Base-by-base conservation (phyloP, 1,284 basidiomycete species). In the Irpex rosettiformis region DNA sequence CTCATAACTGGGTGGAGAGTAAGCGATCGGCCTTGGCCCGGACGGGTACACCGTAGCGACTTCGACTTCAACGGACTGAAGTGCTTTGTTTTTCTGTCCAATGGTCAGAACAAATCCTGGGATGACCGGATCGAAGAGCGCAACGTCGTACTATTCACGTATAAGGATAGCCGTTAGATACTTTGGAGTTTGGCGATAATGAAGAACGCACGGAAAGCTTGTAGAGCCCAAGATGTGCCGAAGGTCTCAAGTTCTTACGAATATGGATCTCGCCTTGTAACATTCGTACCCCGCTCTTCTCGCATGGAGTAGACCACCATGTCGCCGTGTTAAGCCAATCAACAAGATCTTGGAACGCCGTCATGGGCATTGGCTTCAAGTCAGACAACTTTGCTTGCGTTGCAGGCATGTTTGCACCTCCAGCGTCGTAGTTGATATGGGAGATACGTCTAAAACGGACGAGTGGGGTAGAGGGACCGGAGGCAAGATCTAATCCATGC, bases 261-360 rank as follows among this genome's bases (percentile, higher is more conserved):
- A 58, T 21, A 29, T 54, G 57, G 4, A 58, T 37, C 24, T 58
- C 57, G 21, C 57, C 57, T 11, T 47, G 48, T 18, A 58, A 49
- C 4, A 25, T 22, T 1, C 48, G 57, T 22, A 8, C 13, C 21
- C n/a, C 18, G 11, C 29, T 51, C 24, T 43, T 10, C 10, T 37
- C 37, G 52, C n/a, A 27, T 2, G 52, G 30, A 21, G 52, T 37
- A 16, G 52, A 25, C 57, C 57, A 58, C 57, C 57, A 58, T 8
- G 49, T 42, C 16, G 57, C 57, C 40, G 5, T 47, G 8, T 53
- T 30, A 8, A 58, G n/a, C 24, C 45, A 52, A 29, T 54, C 57
- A 18, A 47, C 52, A 7, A 54, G 16, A 29, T 58, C 57, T 16
- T 43, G 28, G n/a, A 49, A 54, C 13, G 51, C 22, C 18, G 28